Evolutionary conservation across 106 monocot genomes (phyloP).

Genomic region (Alisma plantagoaquatica): DNA sequence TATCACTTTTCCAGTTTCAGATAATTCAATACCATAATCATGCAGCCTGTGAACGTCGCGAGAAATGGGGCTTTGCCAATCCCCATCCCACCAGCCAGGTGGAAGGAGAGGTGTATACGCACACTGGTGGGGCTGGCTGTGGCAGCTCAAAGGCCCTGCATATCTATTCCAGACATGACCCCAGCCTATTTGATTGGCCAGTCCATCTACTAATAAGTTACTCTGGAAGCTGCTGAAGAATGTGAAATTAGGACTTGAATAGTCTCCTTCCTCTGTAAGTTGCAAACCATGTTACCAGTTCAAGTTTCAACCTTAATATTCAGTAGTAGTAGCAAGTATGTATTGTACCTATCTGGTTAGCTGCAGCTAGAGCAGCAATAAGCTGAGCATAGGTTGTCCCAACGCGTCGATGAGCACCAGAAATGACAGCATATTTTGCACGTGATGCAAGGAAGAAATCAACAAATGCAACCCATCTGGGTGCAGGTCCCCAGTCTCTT

Average conservation of each 20-base stretch:
- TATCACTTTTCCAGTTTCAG: constrained; percentile 27
- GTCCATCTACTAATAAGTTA: constrained; percentile 40
- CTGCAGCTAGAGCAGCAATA: constrained; percentile 76
- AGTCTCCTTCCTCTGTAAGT: constrained; percentile 23
- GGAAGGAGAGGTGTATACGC: constrained; percentile 66
- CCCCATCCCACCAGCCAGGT: constrained; percentile 73
- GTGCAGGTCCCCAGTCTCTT: constrained; percentile 95
- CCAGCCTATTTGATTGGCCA: constrained; percentile 60
- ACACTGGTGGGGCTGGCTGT: constrained; percentile 54
- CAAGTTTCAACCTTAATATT: too few species aligned
- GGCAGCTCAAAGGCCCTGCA: constrained; percentile 66
- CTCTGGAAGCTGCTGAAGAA: constrained; percentile 86
- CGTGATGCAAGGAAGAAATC: constrained; percentile 97
- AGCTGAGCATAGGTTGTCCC: constrained; percentile 94
- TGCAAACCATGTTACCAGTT: too few species aligned
- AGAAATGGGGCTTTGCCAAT: constrained; percentile 70
- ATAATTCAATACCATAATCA: constrained; percentile 43
- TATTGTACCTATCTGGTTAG: constrained; percentile 47
- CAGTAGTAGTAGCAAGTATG: too few species aligned
- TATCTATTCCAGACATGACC: constrained; percentile 84
- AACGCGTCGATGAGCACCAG: constrained; percentile 93
- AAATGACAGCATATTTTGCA: constrained; percentile 75
- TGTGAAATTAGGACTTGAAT: constrained; percentile 23
- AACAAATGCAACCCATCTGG: constrained; percentile 96
- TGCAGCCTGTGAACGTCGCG: constrained; percentile 38